Percentiles rank a stretch among this genome's conserved stretches.
These are phyloP conservation scores for Botrytis fabae DNA, from an alignment of 2,329 filamentous ascomycete species.

Conservation along the genomic window DNA sequence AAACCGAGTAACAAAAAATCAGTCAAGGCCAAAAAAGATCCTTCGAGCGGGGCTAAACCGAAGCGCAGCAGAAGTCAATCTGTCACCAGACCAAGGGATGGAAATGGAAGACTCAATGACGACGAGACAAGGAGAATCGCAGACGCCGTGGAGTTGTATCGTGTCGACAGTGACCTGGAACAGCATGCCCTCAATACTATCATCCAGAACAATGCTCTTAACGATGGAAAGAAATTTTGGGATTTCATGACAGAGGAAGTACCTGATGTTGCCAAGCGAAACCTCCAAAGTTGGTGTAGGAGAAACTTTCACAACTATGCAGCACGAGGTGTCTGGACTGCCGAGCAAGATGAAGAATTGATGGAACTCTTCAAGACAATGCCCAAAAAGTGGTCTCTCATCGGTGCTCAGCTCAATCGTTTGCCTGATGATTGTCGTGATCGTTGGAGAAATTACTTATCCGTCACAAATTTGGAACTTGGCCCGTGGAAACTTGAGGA, in stretches of 20 bases:
- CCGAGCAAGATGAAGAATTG: slow-evolving; percentile 58
- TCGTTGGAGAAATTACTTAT: slow-evolving; percentile 68
- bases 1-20: background rate
- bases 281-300: slow-evolving; percentile 57
- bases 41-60: background rate
- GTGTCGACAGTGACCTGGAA: slow-evolving; percentile 46
- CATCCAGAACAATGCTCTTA: slow-evolving; percentile 40
- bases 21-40: background rate
- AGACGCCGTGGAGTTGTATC: slow-evolving; percentile 46
- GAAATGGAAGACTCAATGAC: slow-evolving; percentile 1
- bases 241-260: slow-evolving; percentile 49
- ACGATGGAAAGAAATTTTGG: slow-evolving; percentile 51
- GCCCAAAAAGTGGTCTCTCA: slow-evolving; percentile 58
- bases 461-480: slow-evolving; percentile 51
- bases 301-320: slow-evolving; percentile 66
- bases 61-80: slow-evolving; percentile 16
- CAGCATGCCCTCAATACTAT: slow-evolving; percentile 51
- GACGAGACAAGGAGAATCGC: slow-evolving; percentile 17
- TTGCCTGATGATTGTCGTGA: slow-evolving; percentile 67
- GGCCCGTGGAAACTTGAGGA: slow-evolving; percentile 63
- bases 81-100: background rate
- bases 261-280: slow-evolving; percentile 53
- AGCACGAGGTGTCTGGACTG: slow-evolving; percentile 59
- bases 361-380: slow-evolving; percentile 47
- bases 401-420: slow-evolving; percentile 63